Percentiles rank a stretch among this genome's conserved stretches.
These are phyloP conservation scores for Nothophoma quercina DNA, from an alignment of 2,329 filamentous ascomycete genomes.

Conservation along the genomic window DNA sequence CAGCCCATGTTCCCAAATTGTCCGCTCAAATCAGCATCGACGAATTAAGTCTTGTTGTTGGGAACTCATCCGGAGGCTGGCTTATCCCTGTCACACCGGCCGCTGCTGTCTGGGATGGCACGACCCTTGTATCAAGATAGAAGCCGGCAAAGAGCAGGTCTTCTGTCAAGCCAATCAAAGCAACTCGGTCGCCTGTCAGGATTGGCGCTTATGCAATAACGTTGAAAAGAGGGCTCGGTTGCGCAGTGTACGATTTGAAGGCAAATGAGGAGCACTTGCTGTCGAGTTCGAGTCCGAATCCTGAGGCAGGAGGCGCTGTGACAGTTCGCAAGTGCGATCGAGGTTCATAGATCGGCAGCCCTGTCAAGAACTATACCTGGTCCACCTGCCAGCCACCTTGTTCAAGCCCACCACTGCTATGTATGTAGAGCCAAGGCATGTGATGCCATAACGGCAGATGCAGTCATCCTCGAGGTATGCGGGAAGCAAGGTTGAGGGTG, in stretches of 20 bases:
- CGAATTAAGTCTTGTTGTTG: conserved; percentile 13
- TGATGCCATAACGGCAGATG: conserved; percentile 8
- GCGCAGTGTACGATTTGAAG: conserved; percentile 45
- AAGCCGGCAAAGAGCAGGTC: conserved; percentile 41
- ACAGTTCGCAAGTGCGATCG: conserved; percentile 21
- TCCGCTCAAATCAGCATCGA: conserved; percentile 41
- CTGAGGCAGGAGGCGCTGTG: conserved; percentile 33
- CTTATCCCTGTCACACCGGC: conserved; percentile 35
- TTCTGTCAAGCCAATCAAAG: conserved; percentile 36
- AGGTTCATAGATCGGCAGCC: conserved; percentile 24
- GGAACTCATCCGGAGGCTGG: conserved; percentile 34
- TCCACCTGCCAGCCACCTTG: conserved; percentile 23
- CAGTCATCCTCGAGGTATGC: conserved; percentile 42
- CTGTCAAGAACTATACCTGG: conserved; percentile 18
- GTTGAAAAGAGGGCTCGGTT: conserved; percentile 46
- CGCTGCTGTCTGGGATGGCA: conserved; percentile 41
- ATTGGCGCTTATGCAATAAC: conserved; percentile 51
- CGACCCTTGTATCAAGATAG: conserved; percentile 36
- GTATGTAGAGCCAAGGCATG: conserved; percentile 3
- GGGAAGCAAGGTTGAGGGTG: conserved; percentile 51
- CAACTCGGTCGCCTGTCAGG: conserved; percentile 30
- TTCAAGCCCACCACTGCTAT: neutral
- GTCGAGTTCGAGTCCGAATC: conserved; percentile 19
- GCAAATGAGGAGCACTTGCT: conserved; percentile 23
- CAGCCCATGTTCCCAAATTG: conserved; percentile 47